These are phyloP conservation scores for Apiotrichum montevideense DNA, from an alignment of 1,284 basidiomycete genomes.

Conservation along the genomic window DNA sequence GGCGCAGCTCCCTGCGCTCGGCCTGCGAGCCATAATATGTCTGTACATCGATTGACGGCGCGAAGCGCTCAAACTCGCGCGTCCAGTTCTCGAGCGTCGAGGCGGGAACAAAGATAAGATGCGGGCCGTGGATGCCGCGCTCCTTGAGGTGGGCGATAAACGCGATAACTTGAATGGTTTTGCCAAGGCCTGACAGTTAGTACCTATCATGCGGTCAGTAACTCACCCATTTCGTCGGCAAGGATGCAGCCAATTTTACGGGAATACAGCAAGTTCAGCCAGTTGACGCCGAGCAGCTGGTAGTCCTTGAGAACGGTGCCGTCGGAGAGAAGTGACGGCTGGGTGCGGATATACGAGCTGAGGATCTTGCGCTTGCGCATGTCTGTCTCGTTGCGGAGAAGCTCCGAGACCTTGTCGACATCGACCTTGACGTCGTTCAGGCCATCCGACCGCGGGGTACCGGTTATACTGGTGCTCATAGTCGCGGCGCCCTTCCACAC, in stretches of 20 bases:
- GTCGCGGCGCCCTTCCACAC: constrained; percentile 61
- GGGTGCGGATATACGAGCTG: constrained; percentile 56
- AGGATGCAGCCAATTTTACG: constrained; percentile 85
- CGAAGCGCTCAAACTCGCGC: constrained; percentile 88
- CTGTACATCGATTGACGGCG: constrained; percentile 72
- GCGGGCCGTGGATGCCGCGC: constrained; percentile 68
- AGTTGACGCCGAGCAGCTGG: constrained; percentile 94
- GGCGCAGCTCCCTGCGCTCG: constrained; percentile 71
- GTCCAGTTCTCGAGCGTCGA: constrained; percentile 99
- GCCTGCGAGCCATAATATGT: constrained; percentile 92
- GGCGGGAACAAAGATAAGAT: constrained; percentile 90
- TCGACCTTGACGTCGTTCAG: constrained; percentile 46
- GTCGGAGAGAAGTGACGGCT: constrained; percentile 66
- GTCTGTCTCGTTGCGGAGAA: constrained; percentile 37
- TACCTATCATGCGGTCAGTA: not conserved
- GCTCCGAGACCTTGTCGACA: constrained; percentile 40
- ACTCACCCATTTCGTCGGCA: constrained; percentile 90
- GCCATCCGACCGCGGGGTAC: constrained; percentile 38
- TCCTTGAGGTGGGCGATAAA: constrained; percentile 88
- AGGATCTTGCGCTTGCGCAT: constrained; percentile 41
- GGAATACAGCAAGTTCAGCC: constrained; percentile 82
- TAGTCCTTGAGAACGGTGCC: constrained; percentile 87
- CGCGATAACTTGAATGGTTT: constrained; percentile 85
- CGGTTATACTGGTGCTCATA: constrained; percentile 33
- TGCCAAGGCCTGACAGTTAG: constrained; percentile 68